Conservation (phyloP, 768 basidiomycete genomes). For the Suillus occidentalis region DNA sequence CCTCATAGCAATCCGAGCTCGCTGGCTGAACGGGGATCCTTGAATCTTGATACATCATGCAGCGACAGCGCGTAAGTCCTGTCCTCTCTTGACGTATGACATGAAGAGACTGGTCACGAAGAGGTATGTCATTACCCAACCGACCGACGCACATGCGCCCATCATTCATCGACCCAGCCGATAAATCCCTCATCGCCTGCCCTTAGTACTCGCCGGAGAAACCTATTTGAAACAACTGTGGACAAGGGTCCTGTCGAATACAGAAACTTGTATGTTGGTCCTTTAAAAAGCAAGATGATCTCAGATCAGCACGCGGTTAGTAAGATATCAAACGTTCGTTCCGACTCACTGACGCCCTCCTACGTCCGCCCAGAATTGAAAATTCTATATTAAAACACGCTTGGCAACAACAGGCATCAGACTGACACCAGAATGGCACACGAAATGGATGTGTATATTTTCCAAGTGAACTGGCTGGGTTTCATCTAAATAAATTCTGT, state of each 20-base stretch:
- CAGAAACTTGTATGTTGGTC: neutral
- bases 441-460: neutral
- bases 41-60: neutral
- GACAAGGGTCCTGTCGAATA: neutral
- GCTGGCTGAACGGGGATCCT: neutral
- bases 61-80: neutral
- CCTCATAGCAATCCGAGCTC: neutral
- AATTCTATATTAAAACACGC: neutral
- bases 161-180: neutral
- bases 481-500: conserved; percentile 8
- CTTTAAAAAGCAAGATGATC: too few relatives aligned
- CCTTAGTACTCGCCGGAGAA: neutral
- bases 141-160: neutral
- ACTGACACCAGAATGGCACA: neutral
- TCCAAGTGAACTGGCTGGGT: neutral
- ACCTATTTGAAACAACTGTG: neutral
- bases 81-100: neutral
- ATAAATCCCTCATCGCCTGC: too few relatives aligned
- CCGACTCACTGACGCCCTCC: neutral
- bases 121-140: neutral
- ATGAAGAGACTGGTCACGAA: neutral
- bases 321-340: neutral
- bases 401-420: neutral
- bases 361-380: neutral
- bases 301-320: too few relatives aligned